Conservation (phyloP, 495 filamentous ascomycete species). For the Neurospora cerealis region DNA sequence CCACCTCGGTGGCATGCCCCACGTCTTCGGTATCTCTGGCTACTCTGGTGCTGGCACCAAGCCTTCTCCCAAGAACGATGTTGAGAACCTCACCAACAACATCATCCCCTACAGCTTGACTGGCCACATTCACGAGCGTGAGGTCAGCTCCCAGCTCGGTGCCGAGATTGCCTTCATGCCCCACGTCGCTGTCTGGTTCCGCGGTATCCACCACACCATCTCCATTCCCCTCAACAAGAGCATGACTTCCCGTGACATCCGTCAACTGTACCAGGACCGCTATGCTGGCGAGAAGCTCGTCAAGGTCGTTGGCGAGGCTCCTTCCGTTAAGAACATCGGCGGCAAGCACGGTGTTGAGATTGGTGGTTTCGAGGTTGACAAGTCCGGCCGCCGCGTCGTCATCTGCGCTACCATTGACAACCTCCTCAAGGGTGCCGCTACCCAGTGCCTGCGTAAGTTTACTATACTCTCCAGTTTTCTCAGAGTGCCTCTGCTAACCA, state of each 20-base stretch:
- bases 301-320: constrained; percentile 81
- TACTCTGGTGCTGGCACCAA: constrained; percentile 97
- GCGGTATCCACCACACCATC: constrained; percentile 90
- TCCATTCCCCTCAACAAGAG: constrained; percentile 73
- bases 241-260: constrained; percentile 85
- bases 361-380: constrained; percentile 89
- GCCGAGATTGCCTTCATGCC: constrained; percentile 77
- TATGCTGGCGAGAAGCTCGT: constrained; percentile 94
- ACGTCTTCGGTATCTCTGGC: constrained; percentile 85
- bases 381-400: constrained; percentile 78
- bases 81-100: constrained; percentile 77
- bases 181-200: constrained; percentile 96
- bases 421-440: constrained; percentile 90
- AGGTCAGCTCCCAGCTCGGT: constrained; percentile 75
- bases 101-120: constrained; percentile 89
- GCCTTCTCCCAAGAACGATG: constrained; percentile 90
- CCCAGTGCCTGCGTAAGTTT: constrained; percentile 82
- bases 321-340: constrained; percentile 77
- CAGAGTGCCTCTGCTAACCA: constrained; percentile 11
- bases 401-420: constrained; percentile 98
- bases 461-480: background rate
- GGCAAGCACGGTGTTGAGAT: constrained; percentile 91
- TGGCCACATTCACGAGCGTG: constrained; percentile 92
- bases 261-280: constrained; percentile 89
- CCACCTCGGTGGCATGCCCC: constrained; percentile 70